phyloP scores from a whole-genome alignment of 1,139 yeast genomes.

The Kodamaea derodonti region DNA sequence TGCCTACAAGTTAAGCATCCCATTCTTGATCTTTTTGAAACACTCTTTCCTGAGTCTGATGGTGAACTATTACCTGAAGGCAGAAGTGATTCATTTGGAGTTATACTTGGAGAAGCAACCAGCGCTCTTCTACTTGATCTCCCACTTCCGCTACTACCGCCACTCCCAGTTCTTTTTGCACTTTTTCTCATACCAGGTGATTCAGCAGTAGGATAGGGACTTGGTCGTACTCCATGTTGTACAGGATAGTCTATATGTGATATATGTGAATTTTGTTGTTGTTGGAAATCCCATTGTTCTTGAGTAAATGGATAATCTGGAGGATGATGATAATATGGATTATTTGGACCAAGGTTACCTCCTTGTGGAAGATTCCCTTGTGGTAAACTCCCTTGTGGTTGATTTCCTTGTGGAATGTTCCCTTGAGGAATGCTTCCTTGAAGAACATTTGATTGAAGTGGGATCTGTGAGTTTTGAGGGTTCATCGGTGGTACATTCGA shows the following conservation, averaged over 20 bases:
- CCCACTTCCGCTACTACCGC: conserved; percentile 2
- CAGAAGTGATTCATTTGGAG: conserved; percentile 1
- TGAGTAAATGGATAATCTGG: conserved; percentile 4
- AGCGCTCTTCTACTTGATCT: conserved; percentile 6
- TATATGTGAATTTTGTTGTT: conserved; percentile 4
- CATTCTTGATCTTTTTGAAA: conserved; percentile 38
- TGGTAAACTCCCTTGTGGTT: conserved; percentile 3
- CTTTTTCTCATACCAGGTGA: conserved; percentile 1
- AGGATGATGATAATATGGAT: not conserved
- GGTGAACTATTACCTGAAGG: conserved; percentile 1
- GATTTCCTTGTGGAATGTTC: conserved; percentile 6
- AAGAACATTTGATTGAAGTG: not conserved
- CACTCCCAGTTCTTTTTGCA: not conserved
- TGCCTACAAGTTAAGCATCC: conserved; percentile 47
- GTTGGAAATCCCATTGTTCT: conserved; percentile 7
- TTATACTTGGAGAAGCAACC: conserved; percentile 7
- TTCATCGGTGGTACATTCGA: not conserved
- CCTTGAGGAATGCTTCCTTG: not conserved
- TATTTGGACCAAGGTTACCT: not conserved
- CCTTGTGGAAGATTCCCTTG: conserved; percentile 1
- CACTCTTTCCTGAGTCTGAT: conserved; percentile 10
- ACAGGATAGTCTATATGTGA: conserved; percentile 1
- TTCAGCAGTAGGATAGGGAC: conserved; percentile 6
- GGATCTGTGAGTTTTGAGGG: not conserved
- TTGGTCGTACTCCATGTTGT: conserved; percentile 5